phyloP scores from a whole-genome alignment of 495 filamentous ascomycete genomes.

The Aspergillus incahuasiensis region DNA sequence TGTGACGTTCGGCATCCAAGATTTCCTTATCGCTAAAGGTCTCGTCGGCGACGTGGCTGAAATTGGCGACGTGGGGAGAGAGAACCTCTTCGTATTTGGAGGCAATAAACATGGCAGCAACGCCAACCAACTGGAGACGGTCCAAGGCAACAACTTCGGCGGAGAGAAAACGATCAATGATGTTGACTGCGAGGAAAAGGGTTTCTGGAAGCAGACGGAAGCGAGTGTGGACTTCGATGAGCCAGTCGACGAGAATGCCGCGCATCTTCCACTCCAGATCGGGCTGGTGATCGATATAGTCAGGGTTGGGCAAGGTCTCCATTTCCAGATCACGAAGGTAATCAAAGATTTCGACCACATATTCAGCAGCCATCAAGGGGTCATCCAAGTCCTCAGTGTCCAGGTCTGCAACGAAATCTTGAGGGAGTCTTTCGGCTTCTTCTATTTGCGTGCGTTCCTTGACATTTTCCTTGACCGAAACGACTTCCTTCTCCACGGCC shows the following conservation, averaged over 20 bases:
- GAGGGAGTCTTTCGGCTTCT: slow-evolving; percentile 33
- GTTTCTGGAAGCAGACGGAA: slow-evolving; percentile 98
- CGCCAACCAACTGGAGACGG: slow-evolving; percentile 90
- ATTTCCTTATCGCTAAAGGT: slow-evolving; percentile 96
- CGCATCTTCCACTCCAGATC: slow-evolving; percentile 98
- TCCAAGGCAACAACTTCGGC: slow-evolving; percentile 91
- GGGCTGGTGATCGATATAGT: slow-evolving; percentile 91
- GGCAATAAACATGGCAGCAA: slow-evolving; percentile 98
- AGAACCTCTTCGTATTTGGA: slow-evolving; percentile 98
- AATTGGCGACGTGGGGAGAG: slow-evolving; percentile 94
- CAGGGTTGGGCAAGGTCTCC: slow-evolving; percentile 77
- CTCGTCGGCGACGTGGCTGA: slow-evolving; percentile 93
- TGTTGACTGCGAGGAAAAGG: slow-evolving; percentile 93
- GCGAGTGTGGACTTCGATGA: slow-evolving; percentile 95
- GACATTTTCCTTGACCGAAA: slow-evolving; percentile 18
- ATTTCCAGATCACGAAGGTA: slow-evolving; percentile 86
- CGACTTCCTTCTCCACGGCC: slow-evolving; percentile 36
- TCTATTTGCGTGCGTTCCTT: slow-evolving; percentile 26
- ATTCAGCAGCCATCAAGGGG: slow-evolving; percentile 95
- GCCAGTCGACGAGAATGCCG: slow-evolving; percentile 95
- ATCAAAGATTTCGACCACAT: slow-evolving; percentile 95
- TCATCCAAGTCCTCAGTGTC: slow-evolving; percentile 87
- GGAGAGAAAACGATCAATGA: slow-evolving; percentile 96
- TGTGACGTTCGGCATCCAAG: slow-evolving; percentile 91
- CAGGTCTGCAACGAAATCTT: slow-evolving; percentile 57